Evolutionary conservation across 2,329 filamentous ascomycete genomes (phyloP), one percentile per base, ranked within the genome.

Genomic region (Coleophoma crateriformis): DNA sequence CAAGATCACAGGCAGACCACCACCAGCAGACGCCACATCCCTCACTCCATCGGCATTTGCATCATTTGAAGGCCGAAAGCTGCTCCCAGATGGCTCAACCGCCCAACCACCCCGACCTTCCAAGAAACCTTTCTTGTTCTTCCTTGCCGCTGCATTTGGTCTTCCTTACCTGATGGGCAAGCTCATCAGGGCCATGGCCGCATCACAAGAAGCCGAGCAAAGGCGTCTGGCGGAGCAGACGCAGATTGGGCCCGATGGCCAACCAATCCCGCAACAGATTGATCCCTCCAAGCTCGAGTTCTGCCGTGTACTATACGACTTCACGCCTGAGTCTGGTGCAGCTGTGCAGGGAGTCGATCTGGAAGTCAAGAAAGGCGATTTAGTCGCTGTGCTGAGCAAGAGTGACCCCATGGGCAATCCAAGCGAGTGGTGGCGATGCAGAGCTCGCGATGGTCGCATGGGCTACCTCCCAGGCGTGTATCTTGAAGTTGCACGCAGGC

Each of bases 101-200:
- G 76, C 75, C 14, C 68, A 73, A 11, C 76, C 82, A 15, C 73
- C 88, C 4, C 85, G 83, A 60, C 91, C 92, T 15, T 96, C 89
- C 64, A 90, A 88, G 67, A 99, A 97, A 69, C 94, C 94, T 0
- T 89, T 99, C 61, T 79, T 99, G 64, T 92, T 99, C 76, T 99
- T 99, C 75, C 75, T 96, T 53, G 76, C 95, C 40, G 92, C 94
- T 15, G 91, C 95, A 5, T 96, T 99, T 62, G 95, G 94, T 47
- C 78, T 99, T 13, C 94, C 94, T 6, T 99, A 96, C 67, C 77
- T 99, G 45, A 96, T 99, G 91, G 86, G 88, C 70, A 99, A 96
- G 72, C 81, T 96, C 59, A 97, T 99, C 67, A 85, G 84, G 64
- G 79, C 88, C 1, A 77, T 99, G 37, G 90, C 91, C 14, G 82